These are phyloP conservation scores for Talaromyces rugulosus DNA, from an alignment of 2,329 filamentous ascomycete genomes.

Conservation along the genomic window DNA sequence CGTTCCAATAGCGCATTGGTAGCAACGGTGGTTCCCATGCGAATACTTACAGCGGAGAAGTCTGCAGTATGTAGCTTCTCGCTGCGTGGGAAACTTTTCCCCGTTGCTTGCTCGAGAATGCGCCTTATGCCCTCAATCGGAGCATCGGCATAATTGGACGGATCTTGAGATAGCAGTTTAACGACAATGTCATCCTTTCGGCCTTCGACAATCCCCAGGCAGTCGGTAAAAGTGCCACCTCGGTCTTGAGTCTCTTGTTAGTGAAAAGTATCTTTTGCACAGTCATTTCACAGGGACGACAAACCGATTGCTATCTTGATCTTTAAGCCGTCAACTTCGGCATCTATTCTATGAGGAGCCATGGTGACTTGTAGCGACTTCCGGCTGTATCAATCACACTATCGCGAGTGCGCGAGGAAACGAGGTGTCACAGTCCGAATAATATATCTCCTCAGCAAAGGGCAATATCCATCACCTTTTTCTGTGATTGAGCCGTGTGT, in stretches of 20 bases:
- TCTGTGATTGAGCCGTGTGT: neutral
- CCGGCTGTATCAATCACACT: neutral
- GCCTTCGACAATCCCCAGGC: constrained; percentile 63
- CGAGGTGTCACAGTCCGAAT: neutral
- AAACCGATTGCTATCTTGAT: constrained; percentile 20
- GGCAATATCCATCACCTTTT: neutral
- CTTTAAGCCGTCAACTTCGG: constrained; percentile 9
- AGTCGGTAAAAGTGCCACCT: constrained; percentile 90
- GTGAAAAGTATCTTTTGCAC: neutral
- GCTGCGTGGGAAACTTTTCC: constrained; percentile 14
- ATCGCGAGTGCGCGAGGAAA: neutral
- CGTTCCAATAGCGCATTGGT: constrained; percentile 83
- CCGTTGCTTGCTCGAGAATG: constrained; percentile 39
- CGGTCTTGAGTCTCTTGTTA: constrained; percentile 44
- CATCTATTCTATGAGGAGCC: constrained; percentile 14
- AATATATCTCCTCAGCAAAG: neutral
- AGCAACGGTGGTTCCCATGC: constrained; percentile 88
- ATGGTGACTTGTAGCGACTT: constrained; percentile 3
- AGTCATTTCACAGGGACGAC: neutral
- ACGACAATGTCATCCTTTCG: constrained; percentile 20
- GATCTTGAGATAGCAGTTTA: constrained; percentile 24
- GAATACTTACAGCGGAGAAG: constrained; percentile 40
- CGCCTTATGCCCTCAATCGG: constrained; percentile 80
- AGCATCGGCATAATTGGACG: constrained; percentile 36
- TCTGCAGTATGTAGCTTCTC: constrained; percentile 13